Conservation (phyloP, 495 filamentous ascomycete species). For the Penicillium flavigenum region DNA sequence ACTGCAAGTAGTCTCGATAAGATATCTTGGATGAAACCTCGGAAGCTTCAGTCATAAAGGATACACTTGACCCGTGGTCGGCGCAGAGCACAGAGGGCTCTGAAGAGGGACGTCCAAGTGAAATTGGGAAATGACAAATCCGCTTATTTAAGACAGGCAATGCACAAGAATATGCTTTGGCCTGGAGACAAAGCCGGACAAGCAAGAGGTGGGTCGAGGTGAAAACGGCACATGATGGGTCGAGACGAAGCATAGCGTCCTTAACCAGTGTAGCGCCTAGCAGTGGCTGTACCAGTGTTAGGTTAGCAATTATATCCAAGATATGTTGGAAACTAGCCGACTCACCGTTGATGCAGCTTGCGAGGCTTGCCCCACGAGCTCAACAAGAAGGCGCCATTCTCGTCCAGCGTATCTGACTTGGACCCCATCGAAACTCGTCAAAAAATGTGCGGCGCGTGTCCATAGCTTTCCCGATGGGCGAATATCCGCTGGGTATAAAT, state of each 20-base stretch:
- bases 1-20: constrained; percentile 64
- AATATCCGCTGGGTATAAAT: constrained; percentile 26
- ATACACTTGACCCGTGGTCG: constrained; percentile 31
- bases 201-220: constrained; percentile 66
- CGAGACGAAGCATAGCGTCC: constrained; percentile 68
- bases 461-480: constrained; percentile 44
- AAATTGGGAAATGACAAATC: constrained; percentile 63
- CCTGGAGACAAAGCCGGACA: constrained; percentile 57
- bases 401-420: constrained; percentile 59
- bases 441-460: constrained; percentile 47
- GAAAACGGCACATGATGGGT: constrained; percentile 67
- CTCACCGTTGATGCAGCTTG: constrained; percentile 43
- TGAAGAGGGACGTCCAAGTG: constrained; percentile 30
- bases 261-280: constrained; percentile 60
- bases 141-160: constrained; percentile 68
- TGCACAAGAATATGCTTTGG: constrained; percentile 52
- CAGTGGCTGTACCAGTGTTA: constrained; percentile 45
- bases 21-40: constrained; percentile 59
- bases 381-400: constrained; percentile 54
- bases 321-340: not conserved
- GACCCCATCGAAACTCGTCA: constrained; percentile 54
- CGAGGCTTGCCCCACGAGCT: constrained; percentile 45
- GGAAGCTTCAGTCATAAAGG: constrained; percentile 56
- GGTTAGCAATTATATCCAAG: constrained; percentile 15
- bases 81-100: constrained; percentile 28